Evolutionary conservation across 306 rosid genomes (phyloP).

Genomic region (Medicago ruthenica): DNA sequence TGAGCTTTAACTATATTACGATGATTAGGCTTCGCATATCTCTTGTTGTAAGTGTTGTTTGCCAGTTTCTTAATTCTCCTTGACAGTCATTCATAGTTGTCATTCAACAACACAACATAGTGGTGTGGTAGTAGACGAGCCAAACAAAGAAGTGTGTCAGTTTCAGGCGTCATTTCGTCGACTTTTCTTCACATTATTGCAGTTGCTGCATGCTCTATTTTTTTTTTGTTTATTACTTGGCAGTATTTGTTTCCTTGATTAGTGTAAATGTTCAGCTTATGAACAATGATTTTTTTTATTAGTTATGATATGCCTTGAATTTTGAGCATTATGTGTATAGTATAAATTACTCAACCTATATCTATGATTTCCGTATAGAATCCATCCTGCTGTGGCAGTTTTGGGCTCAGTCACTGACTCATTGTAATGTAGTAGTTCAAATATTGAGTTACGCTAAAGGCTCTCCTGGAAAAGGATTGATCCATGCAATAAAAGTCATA

Average conservation of each 20-base stretch:
- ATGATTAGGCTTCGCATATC: not conserved
- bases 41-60: not conserved
- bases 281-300: not conserved
- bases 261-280: not conserved
- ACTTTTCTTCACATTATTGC: not conserved
- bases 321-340: not conserved
- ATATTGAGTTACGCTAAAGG: not conserved
- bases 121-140: not conserved
- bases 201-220: not conserved
- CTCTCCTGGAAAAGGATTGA: not conserved
- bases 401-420: not conserved
- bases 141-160: not conserved
- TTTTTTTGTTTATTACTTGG: not conserved
- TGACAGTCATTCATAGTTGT: not conserved
- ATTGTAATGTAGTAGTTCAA: not conserved
- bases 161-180: not conserved
- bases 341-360: not conserved
- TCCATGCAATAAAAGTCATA: not conserved
- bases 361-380: not conserved
- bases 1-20: not conserved
- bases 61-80: not conserved
- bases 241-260: not conserved
- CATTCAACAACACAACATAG: not conserved
- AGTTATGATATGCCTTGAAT: constrained; percentile 9
- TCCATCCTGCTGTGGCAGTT: not conserved